Base-by-base conservation (phyloP, 345 rosid genomes). In the Pseudoturritis turrita region DNA sequence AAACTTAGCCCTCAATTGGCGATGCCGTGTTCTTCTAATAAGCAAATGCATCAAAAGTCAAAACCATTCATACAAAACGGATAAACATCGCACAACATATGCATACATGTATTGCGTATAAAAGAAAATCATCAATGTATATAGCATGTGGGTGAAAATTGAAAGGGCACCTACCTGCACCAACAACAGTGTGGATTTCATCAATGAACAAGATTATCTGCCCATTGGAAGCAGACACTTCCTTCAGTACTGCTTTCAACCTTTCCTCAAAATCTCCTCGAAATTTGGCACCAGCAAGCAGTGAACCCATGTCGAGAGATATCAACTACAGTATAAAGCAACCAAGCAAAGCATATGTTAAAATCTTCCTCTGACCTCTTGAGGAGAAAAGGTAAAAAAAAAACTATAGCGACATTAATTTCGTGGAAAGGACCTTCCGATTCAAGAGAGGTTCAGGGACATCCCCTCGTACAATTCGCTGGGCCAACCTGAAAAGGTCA, bases 151-250 rank as follows among this genome's bases (percentile, higher is more conserved):
- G 37, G 10, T 9, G 11, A 33, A 33, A 33, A 35, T 53, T 7
- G 10, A 36, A 35, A 6, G 68, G 33, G 29, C 10, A 91, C 37
- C 10, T 33, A 33, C 97, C 99, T 81, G 99, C 99, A 40, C 99
- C 99, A 28, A 95, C 92, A 70, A 95, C 96, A 21, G 93, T 91
- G 73, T 84, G 99, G 50, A 95, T 89, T 83, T 95, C 99, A 69
- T 95, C 97, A 72, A 95, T 87, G 77, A 91, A 86, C 67, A 95
- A 81, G 57, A 91, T 87, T 45, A 83, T 89, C 77, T 91, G 92
- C 59, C 98, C 99, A 76, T 89, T 95, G 52, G 98, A 87, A 59
- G 90, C 83, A 31, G 96, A 81, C 61, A 91, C 99, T 82, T 95
- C 99, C 87, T 91, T 95, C 71, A 95, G 65, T 63, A 91, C 96